Evolutionary conservation across 2,329 filamentous ascomycete genomes (phyloP).

Genomic region (Exophiala dermatitidis): DNA sequence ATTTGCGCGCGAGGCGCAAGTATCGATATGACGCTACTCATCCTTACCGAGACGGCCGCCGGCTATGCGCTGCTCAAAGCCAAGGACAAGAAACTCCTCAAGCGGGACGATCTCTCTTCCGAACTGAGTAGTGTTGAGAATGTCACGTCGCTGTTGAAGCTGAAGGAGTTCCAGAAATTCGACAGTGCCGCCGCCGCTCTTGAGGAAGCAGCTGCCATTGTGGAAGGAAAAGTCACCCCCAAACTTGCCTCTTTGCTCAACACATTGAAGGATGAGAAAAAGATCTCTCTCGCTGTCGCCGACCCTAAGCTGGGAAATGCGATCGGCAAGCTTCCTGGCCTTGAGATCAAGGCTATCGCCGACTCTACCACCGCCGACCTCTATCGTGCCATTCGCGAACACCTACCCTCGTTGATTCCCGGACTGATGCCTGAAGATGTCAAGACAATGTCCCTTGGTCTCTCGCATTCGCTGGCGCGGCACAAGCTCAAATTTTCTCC

Average conservation of each 20-base stretch:
- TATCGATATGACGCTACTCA: conserved; percentile 73
- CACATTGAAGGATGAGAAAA: conserved; percentile 93
- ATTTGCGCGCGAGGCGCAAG: conserved; percentile 6
- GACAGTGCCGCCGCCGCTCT: conserved; percentile 85
- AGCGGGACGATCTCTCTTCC: conserved; percentile 69
- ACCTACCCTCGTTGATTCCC: conserved; percentile 83
- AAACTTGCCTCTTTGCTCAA: conserved; percentile 76
- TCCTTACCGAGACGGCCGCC: conserved; percentile 88
- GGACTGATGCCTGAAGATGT: conserved; percentile 78
- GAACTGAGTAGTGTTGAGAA: conserved; percentile 75
- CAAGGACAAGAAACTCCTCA: conserved; percentile 95
- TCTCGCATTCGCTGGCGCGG: conserved; percentile 91
- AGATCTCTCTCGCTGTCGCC: conserved; percentile 86
- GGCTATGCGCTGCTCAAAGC: conserved; percentile 98
- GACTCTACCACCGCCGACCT: conserved; percentile 78
- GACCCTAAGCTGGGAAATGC: conserved; percentile 87
- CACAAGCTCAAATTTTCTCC: conserved; percentile 98
- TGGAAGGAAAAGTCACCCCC: conserved; percentile 90
- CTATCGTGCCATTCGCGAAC: conserved; percentile 88
- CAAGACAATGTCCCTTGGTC: conserved; percentile 88
- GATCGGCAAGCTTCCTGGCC: conserved; percentile 82
- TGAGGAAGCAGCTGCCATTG: conserved; percentile 79
- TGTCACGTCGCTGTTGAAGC: conserved; percentile 77
- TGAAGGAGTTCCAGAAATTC: conserved; percentile 97
- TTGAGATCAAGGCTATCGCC: conserved; percentile 76